These are phyloP conservation scores for Arabis hirsuta DNA, from an alignment of 345 rosid species.

Conservation along the genomic window DNA sequence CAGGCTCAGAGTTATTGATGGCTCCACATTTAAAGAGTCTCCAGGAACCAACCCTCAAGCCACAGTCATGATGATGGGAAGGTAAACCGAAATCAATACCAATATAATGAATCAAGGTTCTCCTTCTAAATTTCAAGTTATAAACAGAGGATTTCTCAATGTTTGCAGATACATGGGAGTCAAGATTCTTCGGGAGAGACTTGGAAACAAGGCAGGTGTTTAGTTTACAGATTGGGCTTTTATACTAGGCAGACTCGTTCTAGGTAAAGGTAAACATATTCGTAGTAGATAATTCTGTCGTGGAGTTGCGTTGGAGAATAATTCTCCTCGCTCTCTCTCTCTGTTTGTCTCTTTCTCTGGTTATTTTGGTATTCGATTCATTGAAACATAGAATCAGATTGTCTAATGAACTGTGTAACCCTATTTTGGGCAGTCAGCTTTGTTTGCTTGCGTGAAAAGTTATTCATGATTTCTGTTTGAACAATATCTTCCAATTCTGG, in stretches of 20 bases:
- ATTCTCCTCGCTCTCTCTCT: not conserved
- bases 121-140: not conserved
- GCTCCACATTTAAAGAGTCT: conserved; percentile 73
- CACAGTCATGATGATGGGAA: conserved; percentile 98
- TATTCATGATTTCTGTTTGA: conserved; percentile 10
- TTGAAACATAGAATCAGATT: conserved; percentile 36
- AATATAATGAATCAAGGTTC: conserved; percentile 11
- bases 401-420: conserved; percentile 38
- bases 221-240: conserved; percentile 38
- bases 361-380: conserved; percentile 37
- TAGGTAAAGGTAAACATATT: conserved; percentile 15
- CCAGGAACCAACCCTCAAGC: conserved; percentile 99
- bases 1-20: conserved; percentile 82
- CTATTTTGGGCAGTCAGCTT: conserved; percentile 17
- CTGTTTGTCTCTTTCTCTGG: conserved; percentile 1
- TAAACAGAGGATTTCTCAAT: conserved; percentile 27
- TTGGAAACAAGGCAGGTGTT: conserved; percentile 60
- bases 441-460: conserved; percentile 40
- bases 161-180: conserved; percentile 85
- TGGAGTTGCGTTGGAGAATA: conserved; percentile 31
- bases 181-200: conserved; percentile 78
- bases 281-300: conserved; percentile 25
- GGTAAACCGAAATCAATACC: conserved; percentile 53
- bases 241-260: not conserved
- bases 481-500: conserved; percentile 2